A percentile compares a stretch with the other conserved stretches of the same genome.
Conservation (phyloP, 768 basidiomycete species). For the Russula ochroleuca region DNA sequence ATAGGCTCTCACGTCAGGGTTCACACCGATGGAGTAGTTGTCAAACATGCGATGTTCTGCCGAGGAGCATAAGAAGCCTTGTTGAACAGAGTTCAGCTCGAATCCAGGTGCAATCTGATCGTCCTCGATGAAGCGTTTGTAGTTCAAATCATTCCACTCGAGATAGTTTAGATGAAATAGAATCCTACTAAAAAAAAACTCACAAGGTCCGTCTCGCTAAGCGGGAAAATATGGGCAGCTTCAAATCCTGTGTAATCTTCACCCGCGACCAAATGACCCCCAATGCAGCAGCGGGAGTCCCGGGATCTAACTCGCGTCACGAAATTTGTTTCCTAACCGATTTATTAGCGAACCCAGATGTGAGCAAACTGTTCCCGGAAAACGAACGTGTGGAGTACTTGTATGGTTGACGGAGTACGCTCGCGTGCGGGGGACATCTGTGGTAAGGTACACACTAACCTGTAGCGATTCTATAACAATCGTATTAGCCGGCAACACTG, state of each 20-base stretch:
- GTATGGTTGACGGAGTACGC: background rate
- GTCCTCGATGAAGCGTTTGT: background rate
- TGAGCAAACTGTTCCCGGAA: background rate
- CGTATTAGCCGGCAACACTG: background rate
- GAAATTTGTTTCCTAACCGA: background rate
- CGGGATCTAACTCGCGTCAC: background rate
- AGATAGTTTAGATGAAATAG: background rate
- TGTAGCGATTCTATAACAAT: background rate
- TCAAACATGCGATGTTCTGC: slow-evolving; percentile 7
- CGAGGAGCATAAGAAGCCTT: slow-evolving; percentile 1
- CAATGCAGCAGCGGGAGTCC: slow-evolving; percentile 2
- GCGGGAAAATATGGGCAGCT: slow-evolving; percentile 2
- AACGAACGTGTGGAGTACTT: background rate
- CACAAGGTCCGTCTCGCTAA: background rate
- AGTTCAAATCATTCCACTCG: background rate
- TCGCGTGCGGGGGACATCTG: slow-evolving; percentile 1
- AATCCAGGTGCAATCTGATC: background rate
- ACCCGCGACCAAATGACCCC: background rate
- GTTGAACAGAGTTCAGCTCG: slow-evolving; percentile 1
- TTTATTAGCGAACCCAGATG: background rate
- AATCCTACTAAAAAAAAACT: background rate
- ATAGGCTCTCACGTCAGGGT: background rate
- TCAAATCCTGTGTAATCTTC: background rate
- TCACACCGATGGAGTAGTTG: background rate
- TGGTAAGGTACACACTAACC: background rate